Evolutionary conservation across 805 yeast species (phyloP).

Genomic region (Limtongozyma cylindracea): DNA sequence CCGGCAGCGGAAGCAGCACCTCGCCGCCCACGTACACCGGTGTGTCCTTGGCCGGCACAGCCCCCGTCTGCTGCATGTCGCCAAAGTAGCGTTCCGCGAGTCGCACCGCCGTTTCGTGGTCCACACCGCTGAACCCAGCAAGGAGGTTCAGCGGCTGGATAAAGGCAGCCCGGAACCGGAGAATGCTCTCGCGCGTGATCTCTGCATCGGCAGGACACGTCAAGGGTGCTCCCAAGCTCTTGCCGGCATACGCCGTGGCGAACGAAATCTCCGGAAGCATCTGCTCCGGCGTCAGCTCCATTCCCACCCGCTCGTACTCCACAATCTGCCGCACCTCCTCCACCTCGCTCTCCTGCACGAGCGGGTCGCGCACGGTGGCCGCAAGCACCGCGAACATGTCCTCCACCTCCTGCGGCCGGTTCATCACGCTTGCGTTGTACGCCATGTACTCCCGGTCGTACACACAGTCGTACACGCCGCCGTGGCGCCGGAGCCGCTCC

Average conservation of each 20-base stretch:
- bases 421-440: constrained; percentile 89
- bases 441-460: constrained; percentile 79
- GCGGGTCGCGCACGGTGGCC: constrained; percentile 58
- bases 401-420: constrained; percentile 43
- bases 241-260: constrained; percentile 44
- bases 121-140: constrained; percentile 71
- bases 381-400: constrained; percentile 52
- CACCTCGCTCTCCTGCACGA: constrained; percentile 41
- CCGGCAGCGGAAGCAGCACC: constrained; percentile 10
- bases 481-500: constrained; percentile 49
- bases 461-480: constrained; percentile 87
- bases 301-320: constrained; percentile 60
- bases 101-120: constrained; percentile 39
- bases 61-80: constrained; percentile 4
- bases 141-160: constrained; percentile 66
- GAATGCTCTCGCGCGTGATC: constrained; percentile 15
- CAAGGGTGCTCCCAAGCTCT: constrained; percentile 70
- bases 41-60: constrained; percentile 18
- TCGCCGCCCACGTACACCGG: constrained; percentile 31
- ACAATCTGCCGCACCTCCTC: constrained; percentile 51
- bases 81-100: constrained; percentile 41
- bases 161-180: constrained; percentile 34
- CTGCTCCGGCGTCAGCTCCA: constrained; percentile 62
- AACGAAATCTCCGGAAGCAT: constrained; percentile 81
- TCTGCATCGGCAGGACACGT: constrained; percentile 44